phyloP scores from a whole-genome alignment of 2,329 filamentous ascomycete genomes.

The Nectriaceae sp. region DNA sequence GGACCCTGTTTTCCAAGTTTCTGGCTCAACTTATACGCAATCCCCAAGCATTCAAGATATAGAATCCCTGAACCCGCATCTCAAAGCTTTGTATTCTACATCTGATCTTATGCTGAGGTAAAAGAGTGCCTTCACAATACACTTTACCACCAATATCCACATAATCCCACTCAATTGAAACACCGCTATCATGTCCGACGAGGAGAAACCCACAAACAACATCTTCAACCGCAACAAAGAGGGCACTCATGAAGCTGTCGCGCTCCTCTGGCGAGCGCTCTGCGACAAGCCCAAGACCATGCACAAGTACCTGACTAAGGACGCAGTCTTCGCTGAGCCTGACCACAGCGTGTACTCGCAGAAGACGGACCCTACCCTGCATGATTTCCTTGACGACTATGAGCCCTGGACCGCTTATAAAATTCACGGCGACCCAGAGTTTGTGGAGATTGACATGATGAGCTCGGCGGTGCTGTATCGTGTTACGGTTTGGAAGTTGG shows the following conservation, averaged over 20 bases:
- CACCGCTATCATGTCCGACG: slow-evolving; percentile 1
- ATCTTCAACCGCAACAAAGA: slow-evolving; percentile 38
- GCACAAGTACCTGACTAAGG: slow-evolving; percentile 36
- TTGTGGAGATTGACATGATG: slow-evolving; percentile 42
- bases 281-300: slow-evolving; percentile 35
- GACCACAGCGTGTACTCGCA: slow-evolving; percentile 33
- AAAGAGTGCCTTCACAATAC: background rate
- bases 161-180: background rate
- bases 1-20: slow-evolving; percentile 28
- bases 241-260: slow-evolving; percentile 36
- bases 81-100: background rate
- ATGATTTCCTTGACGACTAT: slow-evolving; percentile 35
- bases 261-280: slow-evolving; percentile 37
- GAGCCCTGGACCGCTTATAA: slow-evolving; percentile 39
- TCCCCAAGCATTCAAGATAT: background rate
- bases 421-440: slow-evolving; percentile 37
- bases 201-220: slow-evolving; percentile 25
- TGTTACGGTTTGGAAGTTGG: slow-evolving; percentile 35
- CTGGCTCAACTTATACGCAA: slow-evolving; percentile 6
- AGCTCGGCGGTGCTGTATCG: slow-evolving; percentile 33
- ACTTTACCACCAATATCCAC: background rate
- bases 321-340: slow-evolving; percentile 35
- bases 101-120: background rate
- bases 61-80: background rate
- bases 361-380: slow-evolving; percentile 32